These are phyloP conservation scores for Hypoxylon rubiginosum DNA, from an alignment of 2,329 filamentous ascomycete genomes.

Conservation along the genomic window DNA sequence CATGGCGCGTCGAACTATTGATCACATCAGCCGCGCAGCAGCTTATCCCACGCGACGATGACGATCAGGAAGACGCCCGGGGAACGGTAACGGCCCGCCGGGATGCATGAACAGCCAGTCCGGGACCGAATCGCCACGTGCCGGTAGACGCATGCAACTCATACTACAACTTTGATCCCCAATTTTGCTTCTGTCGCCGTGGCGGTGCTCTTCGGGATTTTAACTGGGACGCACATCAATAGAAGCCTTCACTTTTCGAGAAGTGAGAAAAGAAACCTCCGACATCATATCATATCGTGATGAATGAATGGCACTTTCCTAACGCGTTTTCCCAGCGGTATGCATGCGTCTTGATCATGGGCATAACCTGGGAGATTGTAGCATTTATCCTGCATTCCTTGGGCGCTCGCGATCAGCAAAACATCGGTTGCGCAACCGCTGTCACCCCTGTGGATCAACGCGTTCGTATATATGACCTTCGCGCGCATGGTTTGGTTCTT, in stretches of 20 bases:
- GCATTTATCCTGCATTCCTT: constrained; percentile 56
- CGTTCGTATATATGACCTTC: constrained; percentile 61
- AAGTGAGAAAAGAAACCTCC: constrained; percentile 24
- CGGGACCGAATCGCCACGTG: constrained; percentile 45
- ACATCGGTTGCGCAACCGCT: constrained; percentile 54
- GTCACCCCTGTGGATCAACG: constrained; percentile 60
- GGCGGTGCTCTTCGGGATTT: constrained; percentile 43
- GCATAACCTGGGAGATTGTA: constrained; percentile 55
- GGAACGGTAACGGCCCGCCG: constrained; percentile 11
- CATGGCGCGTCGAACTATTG: constrained; percentile 7
- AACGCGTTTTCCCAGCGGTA: constrained; percentile 11
- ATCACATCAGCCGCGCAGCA: constrained; percentile 28
- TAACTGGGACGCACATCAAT: constrained; percentile 44
- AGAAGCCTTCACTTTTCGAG: constrained; percentile 42
- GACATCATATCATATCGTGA: neutral
- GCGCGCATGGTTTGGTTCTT: constrained; percentile 57
- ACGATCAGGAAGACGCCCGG: constrained; percentile 16
- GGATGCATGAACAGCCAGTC: constrained; percentile 27
- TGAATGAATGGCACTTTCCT: neutral
- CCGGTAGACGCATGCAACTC: constrained; percentile 48
- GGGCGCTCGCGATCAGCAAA: constrained; percentile 57
- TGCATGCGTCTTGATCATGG: constrained; percentile 58
- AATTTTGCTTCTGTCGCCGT: constrained; percentile 47
- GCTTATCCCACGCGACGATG: constrained; percentile 35
- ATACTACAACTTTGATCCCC: constrained; percentile 48